Conservation (phyloP, 2,329 filamentous ascomycete genomes). For the Acrocalymma vagum region DNA sequence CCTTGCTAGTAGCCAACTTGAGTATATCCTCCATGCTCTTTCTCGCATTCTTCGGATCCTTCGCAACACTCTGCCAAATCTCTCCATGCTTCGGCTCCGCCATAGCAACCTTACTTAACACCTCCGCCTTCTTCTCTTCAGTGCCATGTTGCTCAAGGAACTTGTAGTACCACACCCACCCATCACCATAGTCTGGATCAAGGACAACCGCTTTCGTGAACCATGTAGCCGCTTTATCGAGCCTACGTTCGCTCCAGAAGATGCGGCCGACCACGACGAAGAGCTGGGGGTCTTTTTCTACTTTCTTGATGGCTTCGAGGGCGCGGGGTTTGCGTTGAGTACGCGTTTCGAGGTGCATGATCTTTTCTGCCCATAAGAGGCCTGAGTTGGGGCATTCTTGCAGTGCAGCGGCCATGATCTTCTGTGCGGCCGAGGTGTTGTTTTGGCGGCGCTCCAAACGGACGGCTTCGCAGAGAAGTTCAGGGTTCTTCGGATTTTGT, state of each 20-base stretch:
- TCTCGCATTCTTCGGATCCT: constrained; percentile 82
- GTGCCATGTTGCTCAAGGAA: constrained; percentile 93
- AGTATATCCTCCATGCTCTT: constrained; percentile 82
- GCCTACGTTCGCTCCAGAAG: constrained; percentile 91
- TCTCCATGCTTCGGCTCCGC: constrained; percentile 94
- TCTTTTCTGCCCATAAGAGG: constrained; percentile 90
- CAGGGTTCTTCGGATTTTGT: constrained; percentile 82
- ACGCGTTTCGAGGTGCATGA: constrained; percentile 90
- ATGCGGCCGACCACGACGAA: constrained; percentile 94
- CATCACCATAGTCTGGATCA: constrained; percentile 87
- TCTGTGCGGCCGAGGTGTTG: constrained; percentile 84
- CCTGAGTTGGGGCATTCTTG: constrained; percentile 91
- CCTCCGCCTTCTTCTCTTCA: constrained; percentile 88
- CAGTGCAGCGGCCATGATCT: constrained; percentile 90
- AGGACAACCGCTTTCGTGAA: constrained; percentile 94
- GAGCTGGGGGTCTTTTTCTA: constrained; percentile 88
- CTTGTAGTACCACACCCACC: constrained; percentile 98
- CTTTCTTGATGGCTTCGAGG: constrained; percentile 95
- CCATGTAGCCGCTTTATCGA: constrained; percentile 96
- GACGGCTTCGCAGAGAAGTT: constrained; percentile 93
- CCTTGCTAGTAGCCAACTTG: constrained; percentile 73
- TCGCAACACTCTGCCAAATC: constrained; percentile 85
- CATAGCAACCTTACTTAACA: constrained; percentile 79
- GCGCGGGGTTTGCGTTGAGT: constrained; percentile 92
- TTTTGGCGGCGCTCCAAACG: constrained; percentile 88